Evolutionary conservation across 2,329 filamentous ascomycete species (phyloP).

Genomic region (Aspergillus puulaauensis): DNA sequence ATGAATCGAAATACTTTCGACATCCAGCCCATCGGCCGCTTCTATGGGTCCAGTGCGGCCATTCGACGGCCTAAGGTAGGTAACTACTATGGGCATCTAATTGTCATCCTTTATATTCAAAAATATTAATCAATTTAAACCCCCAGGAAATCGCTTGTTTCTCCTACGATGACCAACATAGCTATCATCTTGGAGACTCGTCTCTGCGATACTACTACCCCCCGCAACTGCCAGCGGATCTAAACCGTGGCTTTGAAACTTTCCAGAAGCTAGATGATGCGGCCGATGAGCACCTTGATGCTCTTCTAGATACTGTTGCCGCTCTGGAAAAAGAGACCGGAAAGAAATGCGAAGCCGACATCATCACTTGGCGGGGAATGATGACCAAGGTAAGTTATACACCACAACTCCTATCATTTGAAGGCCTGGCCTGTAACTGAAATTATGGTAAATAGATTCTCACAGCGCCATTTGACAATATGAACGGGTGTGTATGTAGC

Average conservation of each 20-base stretch:
- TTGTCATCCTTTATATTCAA: neutral
- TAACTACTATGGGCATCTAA: neutral
- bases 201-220: conserved; percentile 89
- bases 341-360: conserved; percentile 68
- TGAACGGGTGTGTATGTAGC: conserved; percentile 63
- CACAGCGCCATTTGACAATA: conserved; percentile 76
- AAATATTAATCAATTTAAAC: conserved; percentile 7
- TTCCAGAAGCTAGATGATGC: conserved; percentile 83
- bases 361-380: conserved; percentile 96
- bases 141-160: conserved; percentile 86
- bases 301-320: conserved; percentile 73
- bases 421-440: neutral
- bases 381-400: conserved; percentile 77
- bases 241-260: conserved; percentile 76
- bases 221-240: conserved; percentile 66
- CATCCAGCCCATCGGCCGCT: conserved; percentile 69
- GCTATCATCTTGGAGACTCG: conserved; percentile 72
- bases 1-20: conserved; percentile 53
- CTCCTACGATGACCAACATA: conserved; percentile 84
- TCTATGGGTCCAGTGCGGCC: conserved; percentile 65
- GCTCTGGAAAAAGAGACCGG: conserved; percentile 68
- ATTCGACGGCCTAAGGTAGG: conserved; percentile 72
- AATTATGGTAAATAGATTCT: conserved; percentile 64
- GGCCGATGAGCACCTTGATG: conserved; percentile 83
- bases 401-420: neutral